These are phyloP conservation scores for Escovopsis sp. DNA, from an alignment of 2,329 filamentous ascomycete genomes.

Conservation along the genomic window DNA sequence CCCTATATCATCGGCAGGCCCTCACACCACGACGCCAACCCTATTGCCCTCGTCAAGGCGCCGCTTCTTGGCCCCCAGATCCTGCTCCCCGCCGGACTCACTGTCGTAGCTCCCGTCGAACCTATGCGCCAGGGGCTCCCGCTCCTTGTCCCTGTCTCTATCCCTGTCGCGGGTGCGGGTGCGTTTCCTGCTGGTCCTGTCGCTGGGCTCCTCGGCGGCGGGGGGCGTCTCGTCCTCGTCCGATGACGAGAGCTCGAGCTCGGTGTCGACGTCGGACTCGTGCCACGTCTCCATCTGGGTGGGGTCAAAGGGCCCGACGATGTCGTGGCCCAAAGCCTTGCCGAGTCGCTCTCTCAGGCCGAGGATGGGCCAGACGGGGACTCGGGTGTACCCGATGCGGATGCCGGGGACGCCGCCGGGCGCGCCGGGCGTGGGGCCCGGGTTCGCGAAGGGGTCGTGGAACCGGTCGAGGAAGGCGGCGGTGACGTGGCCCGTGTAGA, in stretches of 20 bases:
- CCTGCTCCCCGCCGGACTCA: slow-evolving; percentile 18
- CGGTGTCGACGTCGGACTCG: slow-evolving; percentile 17
- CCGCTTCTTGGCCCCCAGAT: slow-evolving; percentile 18
- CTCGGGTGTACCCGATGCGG: slow-evolving; percentile 31
- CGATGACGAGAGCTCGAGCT: no score
- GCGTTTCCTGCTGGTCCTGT: no score
- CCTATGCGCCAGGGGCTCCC: slow-evolving; percentile 21
- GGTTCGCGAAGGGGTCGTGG: slow-evolving; percentile 29
- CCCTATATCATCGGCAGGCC: no score
- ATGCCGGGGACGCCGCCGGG: slow-evolving; percentile 20
- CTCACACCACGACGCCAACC: slow-evolving; percentile 17
- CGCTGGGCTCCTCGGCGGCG: no score
- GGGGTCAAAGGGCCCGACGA: slow-evolving; percentile 29
- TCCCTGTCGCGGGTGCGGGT: neutral
- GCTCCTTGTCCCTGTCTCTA: neutral
- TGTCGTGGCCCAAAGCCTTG: slow-evolving; percentile 34
- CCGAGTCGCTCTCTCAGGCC: slow-evolving; percentile 41
- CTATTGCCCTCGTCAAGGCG: slow-evolving; percentile 16
- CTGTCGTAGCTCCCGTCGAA: slow-evolving; percentile 28
- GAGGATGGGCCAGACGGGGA: slow-evolving; percentile 39
- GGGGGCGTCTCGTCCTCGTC: no score
- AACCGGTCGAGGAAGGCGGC: slow-evolving; percentile 35
- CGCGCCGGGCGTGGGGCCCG: slow-evolving; percentile 9
- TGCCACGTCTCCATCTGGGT: slow-evolving; percentile 32
- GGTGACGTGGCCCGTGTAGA: slow-evolving; percentile 37